A percentile compares a stretch with the other conserved stretches of the same genome.
Evolutionary conservation across 2,329 filamentous ascomycete species (phyloP).

Genomic region (Aspergillus texensis): DNA sequence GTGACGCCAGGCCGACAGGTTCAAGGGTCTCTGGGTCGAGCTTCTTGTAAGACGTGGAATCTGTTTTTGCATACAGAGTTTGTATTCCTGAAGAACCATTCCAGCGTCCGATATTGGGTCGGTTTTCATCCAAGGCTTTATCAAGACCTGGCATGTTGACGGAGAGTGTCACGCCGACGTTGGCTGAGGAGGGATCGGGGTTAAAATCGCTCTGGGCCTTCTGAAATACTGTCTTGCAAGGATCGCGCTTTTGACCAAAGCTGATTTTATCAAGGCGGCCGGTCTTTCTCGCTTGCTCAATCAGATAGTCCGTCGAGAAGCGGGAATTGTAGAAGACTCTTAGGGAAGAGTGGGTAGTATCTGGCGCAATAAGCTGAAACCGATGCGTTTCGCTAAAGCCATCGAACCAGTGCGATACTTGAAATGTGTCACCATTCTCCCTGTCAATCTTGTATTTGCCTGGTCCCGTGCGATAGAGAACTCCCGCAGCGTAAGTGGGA

Average conservation of each 20-base stretch:
- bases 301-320: slow-evolving; percentile 65
- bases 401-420: slow-evolving; percentile 79
- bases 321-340: slow-evolving; percentile 72
- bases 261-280: slow-evolving; percentile 61
- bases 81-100: slow-evolving; percentile 43
- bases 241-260: slow-evolving; percentile 74
- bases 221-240: slow-evolving; percentile 71
- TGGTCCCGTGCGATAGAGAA: slow-evolving; percentile 74
- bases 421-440: slow-evolving; percentile 59
- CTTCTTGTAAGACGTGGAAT: slow-evolving; percentile 59
- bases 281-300: slow-evolving; percentile 62
- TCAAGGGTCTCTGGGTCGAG: slow-evolving; percentile 73
- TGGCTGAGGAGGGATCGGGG: slow-evolving; percentile 61
- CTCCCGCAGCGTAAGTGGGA: slow-evolving; percentile 70
- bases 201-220: slow-evolving; percentile 55
- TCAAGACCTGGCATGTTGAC: slow-evolving; percentile 64
- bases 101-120: slow-evolving; percentile 28
- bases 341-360: slow-evolving; percentile 31
- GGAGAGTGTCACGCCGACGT: slow-evolving; percentile 68
- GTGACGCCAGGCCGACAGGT: slow-evolving; percentile 65
- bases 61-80: slow-evolving; percentile 62
- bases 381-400: slow-evolving; percentile 70
- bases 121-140: slow-evolving; percentile 5
- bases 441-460: slow-evolving; percentile 67
- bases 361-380: slow-evolving; percentile 65